These are phyloP conservation scores for Chrysanthemum makinoi DNA, from an alignment of 129 eudicot genomes.

Conservation along the genomic window DNA sequence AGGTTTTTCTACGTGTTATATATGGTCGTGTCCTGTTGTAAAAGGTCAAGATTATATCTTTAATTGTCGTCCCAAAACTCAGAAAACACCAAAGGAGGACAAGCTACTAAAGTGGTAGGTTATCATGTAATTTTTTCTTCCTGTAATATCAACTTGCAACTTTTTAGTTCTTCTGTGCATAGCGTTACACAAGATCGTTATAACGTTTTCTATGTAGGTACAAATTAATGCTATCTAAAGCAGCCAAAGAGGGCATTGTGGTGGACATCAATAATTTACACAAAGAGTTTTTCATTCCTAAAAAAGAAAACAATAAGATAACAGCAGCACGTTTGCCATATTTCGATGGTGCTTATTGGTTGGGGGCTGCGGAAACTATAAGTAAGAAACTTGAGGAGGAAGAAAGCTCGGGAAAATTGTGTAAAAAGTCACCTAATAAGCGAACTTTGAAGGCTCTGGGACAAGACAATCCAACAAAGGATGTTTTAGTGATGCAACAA, in stretches of 20 bases:
- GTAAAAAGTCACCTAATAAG: conserved; percentile 36
- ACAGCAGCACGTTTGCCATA: conserved; percentile 9
- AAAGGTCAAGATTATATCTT: conserved; percentile 78
- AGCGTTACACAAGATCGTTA: background rate
- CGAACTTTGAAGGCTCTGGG: conserved; percentile 53
- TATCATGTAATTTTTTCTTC: background rate
- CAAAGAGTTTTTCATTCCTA: conserved; percentile 54
- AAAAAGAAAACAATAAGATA: conserved; percentile 41
- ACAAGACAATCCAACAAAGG: conserved; percentile 43
- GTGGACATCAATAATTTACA: conserved; percentile 52
- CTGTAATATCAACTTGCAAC: background rate
- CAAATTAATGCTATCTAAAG: conserved; percentile 64
- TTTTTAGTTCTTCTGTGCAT: background rate
- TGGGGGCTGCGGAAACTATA: no score
- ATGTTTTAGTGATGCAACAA: conserved; percentile 63
- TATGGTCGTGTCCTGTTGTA: conserved; percentile 84
- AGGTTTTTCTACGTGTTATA: conserved; percentile 72
- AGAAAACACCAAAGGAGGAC: conserved; percentile 58
- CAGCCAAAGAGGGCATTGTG: conserved; percentile 48
- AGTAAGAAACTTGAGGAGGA: conserved; percentile 37
- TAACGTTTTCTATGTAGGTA: conserved; percentile 47
- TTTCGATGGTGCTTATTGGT: no score
- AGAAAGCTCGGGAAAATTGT: conserved; percentile 35
- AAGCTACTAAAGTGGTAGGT: conserved; percentile 67
- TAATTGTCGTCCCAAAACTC: conserved; percentile 73